Percentiles rank a stretch among this genome's conserved stretches.
phyloP scores from a whole-genome alignment of 495 filamentous ascomycete genomes.

The Pseudomonodictys pantanalensis region DNA sequence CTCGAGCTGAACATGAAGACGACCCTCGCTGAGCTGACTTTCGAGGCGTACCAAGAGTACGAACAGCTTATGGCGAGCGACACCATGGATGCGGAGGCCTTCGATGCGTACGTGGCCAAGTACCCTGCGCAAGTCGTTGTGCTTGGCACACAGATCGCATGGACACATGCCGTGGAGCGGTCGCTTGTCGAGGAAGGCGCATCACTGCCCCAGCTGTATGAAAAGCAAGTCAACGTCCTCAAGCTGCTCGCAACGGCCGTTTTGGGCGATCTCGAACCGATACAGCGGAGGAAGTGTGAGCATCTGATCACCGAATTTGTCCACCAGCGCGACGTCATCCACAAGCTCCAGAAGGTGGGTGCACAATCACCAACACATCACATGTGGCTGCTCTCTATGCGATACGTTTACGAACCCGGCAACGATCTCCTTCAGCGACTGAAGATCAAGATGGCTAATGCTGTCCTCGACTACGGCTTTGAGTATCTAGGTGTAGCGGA shows the following conservation, averaged over 20 bases:
- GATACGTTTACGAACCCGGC: conserved; percentile 82
- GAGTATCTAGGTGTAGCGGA: conserved; percentile 97
- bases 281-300: conserved; percentile 93
- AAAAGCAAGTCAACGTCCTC: conserved; percentile 75
- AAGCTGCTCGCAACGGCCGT: conserved; percentile 81
- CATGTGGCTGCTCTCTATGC: conserved; percentile 95
- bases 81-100: conserved; percentile 60
- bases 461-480: conserved; percentile 91
- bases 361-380: conserved; percentile 80
- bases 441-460: conserved; percentile 94
- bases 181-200: conserved; percentile 67
- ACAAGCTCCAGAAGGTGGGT: conserved; percentile 70
- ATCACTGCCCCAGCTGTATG: conserved; percentile 63
- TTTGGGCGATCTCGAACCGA: conserved; percentile 81
- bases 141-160: conserved; percentile 89
- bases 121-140: conserved; percentile 96
- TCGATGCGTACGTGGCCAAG: conserved; percentile 71
- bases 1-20: conserved; percentile 92
- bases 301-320: conserved; percentile 99
- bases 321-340: conserved; percentile 88
- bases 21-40: conserved; percentile 84
- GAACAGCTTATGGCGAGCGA: conserved; percentile 65
- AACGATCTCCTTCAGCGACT: conserved; percentile 79
- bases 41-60: conserved; percentile 78
- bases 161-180: conserved; percentile 80